A percentile compares a stretch with the other conserved stretches of the same genome.
phyloP scores from a whole-genome alignment of 1,139 yeast genomes.

The Kodamaea fungicola region DNA sequence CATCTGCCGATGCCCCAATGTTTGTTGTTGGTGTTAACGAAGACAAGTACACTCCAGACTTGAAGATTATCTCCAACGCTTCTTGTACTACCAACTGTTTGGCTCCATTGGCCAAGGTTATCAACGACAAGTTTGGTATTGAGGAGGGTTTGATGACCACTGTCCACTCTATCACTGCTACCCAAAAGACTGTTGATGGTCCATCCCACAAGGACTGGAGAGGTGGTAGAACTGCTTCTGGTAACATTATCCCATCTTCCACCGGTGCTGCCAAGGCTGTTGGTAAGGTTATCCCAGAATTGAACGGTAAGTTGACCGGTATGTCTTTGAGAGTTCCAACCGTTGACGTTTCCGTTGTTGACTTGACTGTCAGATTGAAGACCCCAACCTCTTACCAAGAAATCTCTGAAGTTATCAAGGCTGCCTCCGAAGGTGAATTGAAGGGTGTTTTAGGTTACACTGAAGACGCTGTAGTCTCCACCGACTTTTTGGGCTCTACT shows the following conservation, averaged over 20 bases:
- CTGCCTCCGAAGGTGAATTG: slow-evolving; percentile 64
- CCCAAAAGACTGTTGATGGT: slow-evolving; percentile 90
- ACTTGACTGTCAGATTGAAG: slow-evolving; percentile 65
- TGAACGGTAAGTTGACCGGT: slow-evolving; percentile 88
- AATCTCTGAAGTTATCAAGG: slow-evolving; percentile 69
- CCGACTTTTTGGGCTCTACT: slow-evolving; percentile 76
- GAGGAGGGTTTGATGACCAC: slow-evolving; percentile 91
- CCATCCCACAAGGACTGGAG: slow-evolving; percentile 94
- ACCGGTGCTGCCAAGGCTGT: slow-evolving; percentile 95
- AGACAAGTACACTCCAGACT: slow-evolving; percentile 66
- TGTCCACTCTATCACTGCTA: slow-evolving; percentile 86
- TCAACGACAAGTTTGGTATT: slow-evolving; percentile 76
- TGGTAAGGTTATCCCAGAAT: slow-evolving; percentile 85
- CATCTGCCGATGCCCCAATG: slow-evolving; percentile 87
- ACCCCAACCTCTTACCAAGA: slow-evolving; percentile 72
- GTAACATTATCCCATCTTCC: slow-evolving; percentile 85
- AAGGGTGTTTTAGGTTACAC: slow-evolving; percentile 83
- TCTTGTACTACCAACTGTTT: slow-evolving; percentile 90
- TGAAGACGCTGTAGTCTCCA: slow-evolving; percentile 81
- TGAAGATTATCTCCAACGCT: slow-evolving; percentile 76
- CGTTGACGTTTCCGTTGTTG: slow-evolving; percentile 78
- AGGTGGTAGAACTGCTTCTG: slow-evolving; percentile 91
- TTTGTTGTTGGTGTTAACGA: slow-evolving; percentile 82
- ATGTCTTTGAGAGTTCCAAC: slow-evolving; percentile 88
- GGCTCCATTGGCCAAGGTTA: slow-evolving; percentile 84